phyloP scores from a whole-genome alignment of 2,329 filamentous ascomycete species.

The Ophiosphaerella herpotricha region DNA sequence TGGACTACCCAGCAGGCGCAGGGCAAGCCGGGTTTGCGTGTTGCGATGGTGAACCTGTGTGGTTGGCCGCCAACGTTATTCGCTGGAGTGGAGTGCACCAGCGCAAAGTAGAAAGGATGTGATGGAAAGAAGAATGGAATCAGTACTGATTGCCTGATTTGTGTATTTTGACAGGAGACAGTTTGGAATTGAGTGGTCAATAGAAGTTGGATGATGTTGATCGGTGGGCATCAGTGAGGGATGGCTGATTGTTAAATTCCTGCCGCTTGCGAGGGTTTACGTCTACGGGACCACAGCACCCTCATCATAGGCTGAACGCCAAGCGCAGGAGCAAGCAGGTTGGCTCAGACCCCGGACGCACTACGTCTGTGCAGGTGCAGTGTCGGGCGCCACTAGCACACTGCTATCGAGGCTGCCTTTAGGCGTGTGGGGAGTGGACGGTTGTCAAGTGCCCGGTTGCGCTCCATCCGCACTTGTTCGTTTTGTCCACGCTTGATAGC shows the following conservation, averaged over 20 bases:
- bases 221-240: constrained; percentile 39
- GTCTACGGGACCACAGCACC: constrained; percentile 40
- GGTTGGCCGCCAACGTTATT: constrained; percentile 27
- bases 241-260: constrained; percentile 41
- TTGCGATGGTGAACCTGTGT: constrained; percentile 26
- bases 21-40: constrained; percentile 29
- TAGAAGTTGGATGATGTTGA: constrained; percentile 37
- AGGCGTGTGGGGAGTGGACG: constrained; percentile 25
- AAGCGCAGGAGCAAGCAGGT: constrained; percentile 38
- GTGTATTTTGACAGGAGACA: constrained; percentile 24
- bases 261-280: constrained; percentile 31
- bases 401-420: constrained; percentile 37
- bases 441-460: constrained; percentile 15
- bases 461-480: constrained; percentile 3
- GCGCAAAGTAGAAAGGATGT: constrained; percentile 44
- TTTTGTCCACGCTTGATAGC: constrained; percentile 12
- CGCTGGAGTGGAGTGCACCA: constrained; percentile 26
- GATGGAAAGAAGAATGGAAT: constrained; percentile 32
- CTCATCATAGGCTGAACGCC: constrained; percentile 46
- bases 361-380: constrained; percentile 34
- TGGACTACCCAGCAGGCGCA: constrained; percentile 29
- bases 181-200: constrained; percentile 38
- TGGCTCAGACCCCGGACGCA: constrained; percentile 36
- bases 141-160: constrained; percentile 37
- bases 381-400: constrained; percentile 24